Evolutionary conservation across 306 rosid genomes (phyloP).

Genomic region (Pueraria montana): DNA sequence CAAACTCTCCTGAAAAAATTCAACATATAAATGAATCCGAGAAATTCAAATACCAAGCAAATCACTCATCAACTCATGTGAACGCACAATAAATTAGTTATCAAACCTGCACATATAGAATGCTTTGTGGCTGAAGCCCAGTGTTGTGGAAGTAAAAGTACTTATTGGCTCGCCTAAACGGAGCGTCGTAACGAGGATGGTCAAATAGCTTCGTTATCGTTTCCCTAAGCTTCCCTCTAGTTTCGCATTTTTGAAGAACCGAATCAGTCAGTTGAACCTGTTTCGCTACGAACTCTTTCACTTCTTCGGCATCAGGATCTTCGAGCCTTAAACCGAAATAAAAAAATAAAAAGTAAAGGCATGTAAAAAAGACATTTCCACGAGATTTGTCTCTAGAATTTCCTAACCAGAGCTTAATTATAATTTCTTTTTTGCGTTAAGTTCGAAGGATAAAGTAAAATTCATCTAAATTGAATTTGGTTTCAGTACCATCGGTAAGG

Average conservation of each 20-base stretch:
- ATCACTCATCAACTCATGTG: not conserved
- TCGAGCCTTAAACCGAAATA: conserved; percentile 72
- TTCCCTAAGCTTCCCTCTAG: conserved; percentile 73
- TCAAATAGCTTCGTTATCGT: conserved; percentile 81
- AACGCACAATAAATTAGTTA: conserved; percentile 31
- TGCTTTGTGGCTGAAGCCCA: conserved; percentile 85
- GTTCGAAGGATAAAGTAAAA: not conserved
- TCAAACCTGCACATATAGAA: conserved; percentile 83
- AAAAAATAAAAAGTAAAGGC: not conserved
- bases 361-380: not conserved
- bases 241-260: conserved; percentile 73
- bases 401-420: not conserved
- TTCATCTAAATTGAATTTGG: not conserved
- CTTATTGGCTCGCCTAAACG: conserved; percentile 73
- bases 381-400: not conserved
- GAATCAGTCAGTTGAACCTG: conserved; percentile 82
- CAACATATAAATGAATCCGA: not conserved
- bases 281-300: conserved; percentile 76
- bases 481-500: conserved; percentile 84
- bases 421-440: not conserved
- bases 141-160: conserved; percentile 86
- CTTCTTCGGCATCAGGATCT: conserved; percentile 94
- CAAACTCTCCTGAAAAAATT: conserved; percentile 73
- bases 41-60: conserved; percentile 5
- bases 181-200: conserved; percentile 85